phyloP scores from a whole-genome alignment of 305 asterid genomes.

The Plantago lanceolata region DNA sequence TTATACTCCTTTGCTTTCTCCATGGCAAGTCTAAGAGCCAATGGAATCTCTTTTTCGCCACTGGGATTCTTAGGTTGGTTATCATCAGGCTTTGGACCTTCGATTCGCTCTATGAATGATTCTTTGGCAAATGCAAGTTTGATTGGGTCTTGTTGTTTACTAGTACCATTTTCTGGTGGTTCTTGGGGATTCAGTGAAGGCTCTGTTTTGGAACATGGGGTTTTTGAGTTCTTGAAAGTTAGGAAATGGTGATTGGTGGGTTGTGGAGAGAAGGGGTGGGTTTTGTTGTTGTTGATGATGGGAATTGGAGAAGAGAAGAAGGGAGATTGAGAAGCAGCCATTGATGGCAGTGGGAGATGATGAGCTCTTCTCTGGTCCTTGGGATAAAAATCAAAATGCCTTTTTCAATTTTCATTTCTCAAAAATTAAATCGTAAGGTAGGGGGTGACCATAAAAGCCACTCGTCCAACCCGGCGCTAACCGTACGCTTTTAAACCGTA shows the following conservation, averaged over 20 bases:
- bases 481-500: no score
- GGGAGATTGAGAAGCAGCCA: constrained; percentile 36
- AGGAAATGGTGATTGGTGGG: constrained; percentile 25
- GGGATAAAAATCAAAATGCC: no score
- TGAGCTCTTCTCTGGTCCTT: background rate
- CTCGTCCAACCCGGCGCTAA: no score
- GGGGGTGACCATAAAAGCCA: no score
- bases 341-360: constrained; percentile 35
- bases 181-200: constrained; percentile 34
- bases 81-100: constrained; percentile 21
- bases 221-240: constrained; percentile 35
- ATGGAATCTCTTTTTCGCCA: constrained; percentile 26
- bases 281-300: constrained; percentile 31
- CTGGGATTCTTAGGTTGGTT: constrained; percentile 20
- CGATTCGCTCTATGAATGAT: constrained; percentile 6
- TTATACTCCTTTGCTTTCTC: constrained; percentile 31
- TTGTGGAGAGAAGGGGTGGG: constrained; percentile 19
- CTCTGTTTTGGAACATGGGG: constrained; percentile 35
- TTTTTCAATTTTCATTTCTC: no score
- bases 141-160: constrained; percentile 40
- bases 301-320: constrained; percentile 39
- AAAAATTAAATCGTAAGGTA: no score
- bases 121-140: constrained; percentile 62
- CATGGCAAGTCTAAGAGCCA: constrained; percentile 35
- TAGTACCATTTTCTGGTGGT: constrained; percentile 15